A percentile compares a stretch with the other conserved stretches of the same genome.
phyloP scores from a whole-genome alignment of 164 flowering plant genomes.

The Amborella trichopoda region DNA sequence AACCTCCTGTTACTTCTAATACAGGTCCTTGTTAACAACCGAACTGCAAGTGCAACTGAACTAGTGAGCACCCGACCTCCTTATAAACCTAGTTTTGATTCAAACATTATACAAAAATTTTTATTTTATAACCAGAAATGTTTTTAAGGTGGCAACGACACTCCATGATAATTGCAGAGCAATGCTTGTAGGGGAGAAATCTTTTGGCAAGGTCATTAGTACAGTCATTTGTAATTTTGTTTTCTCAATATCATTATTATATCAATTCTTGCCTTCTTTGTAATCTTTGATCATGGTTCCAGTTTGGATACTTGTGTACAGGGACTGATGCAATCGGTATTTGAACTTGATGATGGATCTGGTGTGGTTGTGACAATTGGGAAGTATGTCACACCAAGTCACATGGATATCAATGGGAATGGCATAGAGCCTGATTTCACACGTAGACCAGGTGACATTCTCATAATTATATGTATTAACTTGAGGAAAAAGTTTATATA shows the following conservation, averaged over 20 bases:
- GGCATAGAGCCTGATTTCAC: conserved; percentile 81
- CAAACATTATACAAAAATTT: not conserved
- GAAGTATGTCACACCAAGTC: conserved; percentile 87
- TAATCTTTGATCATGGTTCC: not conserved
- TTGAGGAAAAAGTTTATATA: too few relatives aligned
- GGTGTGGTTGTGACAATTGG: conserved; percentile 92
- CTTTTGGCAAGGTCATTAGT: conserved; percentile 76
- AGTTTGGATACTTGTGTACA: conserved; percentile 13
- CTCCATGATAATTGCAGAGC: conserved; percentile 98
- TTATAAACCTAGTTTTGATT: not conserved
- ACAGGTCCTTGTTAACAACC: conserved; percentile 84
- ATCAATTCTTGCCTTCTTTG: not conserved
- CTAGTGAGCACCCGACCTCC: conserved; percentile 46
- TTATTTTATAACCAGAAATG: not conserved
- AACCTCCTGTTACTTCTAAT: not conserved
- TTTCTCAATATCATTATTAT: not conserved
- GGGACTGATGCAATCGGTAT: conserved; percentile 95
- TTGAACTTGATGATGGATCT: conserved; percentile 92
- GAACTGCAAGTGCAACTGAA: conserved; percentile 98
- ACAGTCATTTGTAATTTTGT: not conserved
- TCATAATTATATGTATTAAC: too few relatives aligned
- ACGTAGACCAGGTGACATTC: conserved; percentile 51
- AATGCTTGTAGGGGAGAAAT: conserved; percentile 86
- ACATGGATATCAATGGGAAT: conserved; percentile 83
- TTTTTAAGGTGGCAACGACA: conserved; percentile 77